phyloP scores from a whole-genome alignment of 2,329 filamentous ascomycete genomes.

The Dichotomopilus funicola region DNA sequence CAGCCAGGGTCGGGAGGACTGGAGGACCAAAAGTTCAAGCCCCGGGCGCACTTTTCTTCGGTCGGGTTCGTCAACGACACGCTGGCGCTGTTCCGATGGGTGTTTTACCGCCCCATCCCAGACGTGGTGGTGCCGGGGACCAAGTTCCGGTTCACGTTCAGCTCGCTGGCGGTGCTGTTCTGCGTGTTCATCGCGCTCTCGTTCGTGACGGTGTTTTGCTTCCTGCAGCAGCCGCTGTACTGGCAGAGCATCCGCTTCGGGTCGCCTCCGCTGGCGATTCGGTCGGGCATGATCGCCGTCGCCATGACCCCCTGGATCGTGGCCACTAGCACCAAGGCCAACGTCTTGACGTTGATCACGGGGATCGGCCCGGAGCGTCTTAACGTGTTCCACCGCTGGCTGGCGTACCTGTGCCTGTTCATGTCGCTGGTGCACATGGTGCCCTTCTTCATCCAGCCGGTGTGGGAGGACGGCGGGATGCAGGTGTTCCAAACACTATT shows the following conservation, averaged over 20 bases:
- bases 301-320: conserved; percentile 91
- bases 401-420: conserved; percentile 77
- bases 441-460: conserved; percentile 83
- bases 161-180: conserved; percentile 65
- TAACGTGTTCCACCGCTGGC: conserved; percentile 90
- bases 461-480: conserved; percentile 74
- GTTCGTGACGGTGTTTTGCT: conserved; percentile 75
- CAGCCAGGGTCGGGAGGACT: conserved; percentile 24
- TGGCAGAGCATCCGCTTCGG: conserved; percentile 82
- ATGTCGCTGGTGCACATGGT: conserved; percentile 77
- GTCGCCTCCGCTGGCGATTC: conserved; percentile 79
- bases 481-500: conserved; percentile 65
- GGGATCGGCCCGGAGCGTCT: conserved; percentile 88
- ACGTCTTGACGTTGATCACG: conserved; percentile 74
- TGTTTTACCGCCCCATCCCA: conserved; percentile 83
- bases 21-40: conserved; percentile 51
- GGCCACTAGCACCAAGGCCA: conserved; percentile 84
- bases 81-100: conserved; percentile 76
- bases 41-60: conserved; percentile 68
- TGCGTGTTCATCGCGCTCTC: conserved; percentile 61
- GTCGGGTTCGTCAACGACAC: conserved; percentile 69
- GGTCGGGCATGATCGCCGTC: conserved; percentile 85
- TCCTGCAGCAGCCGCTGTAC: conserved; percentile 81
- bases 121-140: conserved; percentile 64
- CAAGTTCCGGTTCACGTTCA: conserved; percentile 68